Conservation (phyloP, 148 eudicot genomes). For the Oxyria digyna region DNA sequence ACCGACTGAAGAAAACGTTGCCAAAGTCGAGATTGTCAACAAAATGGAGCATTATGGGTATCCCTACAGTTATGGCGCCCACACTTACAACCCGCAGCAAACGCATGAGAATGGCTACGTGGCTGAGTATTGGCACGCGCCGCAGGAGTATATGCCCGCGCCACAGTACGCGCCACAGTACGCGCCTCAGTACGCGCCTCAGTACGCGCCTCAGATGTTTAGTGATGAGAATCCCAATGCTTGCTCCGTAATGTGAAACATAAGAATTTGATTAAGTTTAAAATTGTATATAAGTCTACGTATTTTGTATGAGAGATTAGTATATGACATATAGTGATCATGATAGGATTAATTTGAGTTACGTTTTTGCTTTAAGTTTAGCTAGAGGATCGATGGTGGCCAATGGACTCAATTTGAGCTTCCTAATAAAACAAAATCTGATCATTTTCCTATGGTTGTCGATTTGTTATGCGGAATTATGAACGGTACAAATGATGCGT, state of each 20-base stretch:
- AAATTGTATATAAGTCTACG: neutral
- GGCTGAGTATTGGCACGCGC: neutral
- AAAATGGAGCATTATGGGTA: constrained; percentile 8
- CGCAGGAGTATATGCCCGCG: neutral
- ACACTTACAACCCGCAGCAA: neutral
- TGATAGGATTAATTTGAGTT: neutral
- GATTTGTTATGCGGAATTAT: neutral
- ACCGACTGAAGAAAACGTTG: neutral
- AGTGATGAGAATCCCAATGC: constrained; percentile 14
- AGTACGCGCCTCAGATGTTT: constrained; percentile 6
- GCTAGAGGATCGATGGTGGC: neutral
- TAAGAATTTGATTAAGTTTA: neutral
- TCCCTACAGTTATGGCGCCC: constrained; percentile 1
- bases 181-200: neutral
- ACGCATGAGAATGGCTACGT: neutral
- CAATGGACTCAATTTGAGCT: constrained; percentile 9
- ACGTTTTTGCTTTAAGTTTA: neutral
- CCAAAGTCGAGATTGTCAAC: constrained; percentile 10
- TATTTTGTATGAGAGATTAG: neutral
- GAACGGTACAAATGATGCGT: neutral
- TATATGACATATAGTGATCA: neutral
- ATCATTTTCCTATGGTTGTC: neutral
- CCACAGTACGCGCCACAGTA: neutral
- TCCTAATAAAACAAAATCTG: neutral
- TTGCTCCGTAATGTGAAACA: constrained; percentile 1